Base-by-base conservation (phyloP, 1,284 basidiomycete species). In the Apiotrichum montevideense region DNA sequence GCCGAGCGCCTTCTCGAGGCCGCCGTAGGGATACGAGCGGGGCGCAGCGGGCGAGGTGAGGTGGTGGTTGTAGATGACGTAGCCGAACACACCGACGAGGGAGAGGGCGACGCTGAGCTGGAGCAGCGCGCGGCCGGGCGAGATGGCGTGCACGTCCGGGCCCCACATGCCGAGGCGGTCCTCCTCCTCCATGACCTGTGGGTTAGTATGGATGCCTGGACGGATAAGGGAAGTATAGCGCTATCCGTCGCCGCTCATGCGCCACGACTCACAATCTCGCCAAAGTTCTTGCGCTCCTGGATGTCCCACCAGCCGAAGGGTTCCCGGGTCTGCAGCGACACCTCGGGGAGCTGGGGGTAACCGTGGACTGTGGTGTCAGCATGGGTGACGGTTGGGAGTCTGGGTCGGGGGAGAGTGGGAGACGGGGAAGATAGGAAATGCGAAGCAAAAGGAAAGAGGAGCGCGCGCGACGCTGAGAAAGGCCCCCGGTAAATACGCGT, bases 101-200 rank as follows among this genome's bases (percentile, higher is more conserved):
- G 29, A 50, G 47, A 35, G 34, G 37, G 50, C 52, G 15, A 54
- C 49, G 29, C 41, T 50, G 34, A 54, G 37, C 21, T 50, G 64
- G 21, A 67, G 51, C 10, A 71, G 53, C 40, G 75, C 73, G 45
- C 59, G 60, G n/a, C 54, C 57, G 10, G 67, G 69, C 8, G 64
- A 54, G 47, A 70, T 72, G 56, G 66, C 63, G 66, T 71, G 68
- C 21, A 84, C 79, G 69, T 94, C 90, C 14, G 89, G 90, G 46
- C 87, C 87, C 89, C 88, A 93, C 87, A 93, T 89, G 46, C 86
- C 87, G 59, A 87, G 78, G 29, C 87, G 79, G 69, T 94, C 90
- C 65, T 92, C 88, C 69, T 85, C 82, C 75, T 90, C 88, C 65
- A 90, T 89, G 39, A 92, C 73, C 89, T 92, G 68, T 32, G n/a